These are phyloP conservation scores for Ascochyta fabae DNA, from an alignment of 2,329 filamentous ascomycete species.

Conservation along the genomic window DNA sequence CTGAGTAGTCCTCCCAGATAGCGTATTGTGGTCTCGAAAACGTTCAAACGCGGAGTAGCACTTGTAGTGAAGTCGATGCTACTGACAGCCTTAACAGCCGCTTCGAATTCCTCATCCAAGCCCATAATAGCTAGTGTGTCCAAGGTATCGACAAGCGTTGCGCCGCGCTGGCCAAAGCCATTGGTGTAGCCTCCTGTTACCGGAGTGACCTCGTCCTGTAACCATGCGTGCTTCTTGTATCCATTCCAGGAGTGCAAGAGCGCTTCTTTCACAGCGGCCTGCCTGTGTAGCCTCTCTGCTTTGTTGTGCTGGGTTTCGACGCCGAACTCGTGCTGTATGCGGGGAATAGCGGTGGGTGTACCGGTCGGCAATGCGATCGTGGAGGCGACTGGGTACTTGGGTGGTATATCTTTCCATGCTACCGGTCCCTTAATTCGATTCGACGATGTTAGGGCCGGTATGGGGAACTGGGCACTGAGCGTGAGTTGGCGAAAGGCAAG, in stretches of 20 bases:
- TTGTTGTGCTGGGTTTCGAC: constrained; percentile 43
- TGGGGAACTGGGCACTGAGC: constrained; percentile 23
- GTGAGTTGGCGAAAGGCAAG: constrained; percentile 42
- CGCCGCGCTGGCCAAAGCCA: constrained; percentile 62
- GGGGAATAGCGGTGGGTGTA: constrained; percentile 38
- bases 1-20: constrained; percentile 49
- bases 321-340: constrained; percentile 48
- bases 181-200: constrained; percentile 57
- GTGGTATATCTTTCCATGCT: constrained; percentile 43
- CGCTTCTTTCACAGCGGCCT: constrained; percentile 44
- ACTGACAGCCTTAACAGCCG: constrained; percentile 59
- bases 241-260: constrained; percentile 54
- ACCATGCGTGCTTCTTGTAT: constrained; percentile 62
- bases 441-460: constrained; percentile 34
- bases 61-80: constrained; percentile 62
- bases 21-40: constrained; percentile 52
- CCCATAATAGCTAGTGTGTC: constrained; percentile 70
- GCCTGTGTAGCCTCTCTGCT: constrained; percentile 40
- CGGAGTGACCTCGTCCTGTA: constrained; percentile 60
- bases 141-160: constrained; percentile 65
- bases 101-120: constrained; percentile 62
- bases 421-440: constrained; percentile 37
- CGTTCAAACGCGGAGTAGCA: constrained; percentile 39
- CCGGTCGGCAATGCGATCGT: constrained; percentile 43
- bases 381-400: constrained; percentile 41